Evolutionary conservation across 805 yeast species (phyloP), one percentile per base, ranked within the genome.

Genomic region (Starmerella etchellsii): DNA sequence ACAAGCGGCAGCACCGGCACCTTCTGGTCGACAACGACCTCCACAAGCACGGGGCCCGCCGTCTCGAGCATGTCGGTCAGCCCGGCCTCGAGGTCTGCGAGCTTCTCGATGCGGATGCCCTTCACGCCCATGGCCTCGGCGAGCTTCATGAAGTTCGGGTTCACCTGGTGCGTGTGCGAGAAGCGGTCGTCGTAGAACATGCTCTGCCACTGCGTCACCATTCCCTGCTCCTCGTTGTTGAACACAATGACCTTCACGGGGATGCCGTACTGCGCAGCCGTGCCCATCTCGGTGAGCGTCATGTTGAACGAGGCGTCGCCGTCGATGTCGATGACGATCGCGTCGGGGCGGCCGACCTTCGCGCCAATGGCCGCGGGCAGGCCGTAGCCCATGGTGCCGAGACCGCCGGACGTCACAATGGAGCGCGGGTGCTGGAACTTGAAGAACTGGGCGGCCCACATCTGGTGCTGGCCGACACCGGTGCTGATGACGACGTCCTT

Each of bases 181-280:
- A 83, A 91, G 66, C 98, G 77, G 65, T 88, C 88, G 63, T 88
- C 94, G 66, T 91, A 91, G 70, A 91, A 91, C 47, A 91, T 68
- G 11, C 95, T 81, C 69, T 91, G 98, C 98, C 98, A 91, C 65
- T 91, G 98, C 13, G 97, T 88, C 42, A 91, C 98, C 98, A 91
- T 91, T 60, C 98, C 98, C 69, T 91, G 98, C 68, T 91, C 98
- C 68, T 88, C 97, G 63, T 91, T 91, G 66, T 91, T 91, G 59
- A 91, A 69, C 42, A 91, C 78, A 61, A 84, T 70, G 46, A 83
- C 73, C 69, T 91, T 91, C 50, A 91, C 79, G 43, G 95, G 95
- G 37, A 94, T 79, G 47, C 70, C 71, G 46, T 88, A 94, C 69
- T 91, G 97, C 34, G 84, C 94, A 22, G 97, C 98, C 31, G 94